Evolutionary conservation across 176 grass and related monocot genomes (phyloP), one percentile per base, ranked within the genome.

Genomic region (Echinochloa phyllopogon): DNA sequence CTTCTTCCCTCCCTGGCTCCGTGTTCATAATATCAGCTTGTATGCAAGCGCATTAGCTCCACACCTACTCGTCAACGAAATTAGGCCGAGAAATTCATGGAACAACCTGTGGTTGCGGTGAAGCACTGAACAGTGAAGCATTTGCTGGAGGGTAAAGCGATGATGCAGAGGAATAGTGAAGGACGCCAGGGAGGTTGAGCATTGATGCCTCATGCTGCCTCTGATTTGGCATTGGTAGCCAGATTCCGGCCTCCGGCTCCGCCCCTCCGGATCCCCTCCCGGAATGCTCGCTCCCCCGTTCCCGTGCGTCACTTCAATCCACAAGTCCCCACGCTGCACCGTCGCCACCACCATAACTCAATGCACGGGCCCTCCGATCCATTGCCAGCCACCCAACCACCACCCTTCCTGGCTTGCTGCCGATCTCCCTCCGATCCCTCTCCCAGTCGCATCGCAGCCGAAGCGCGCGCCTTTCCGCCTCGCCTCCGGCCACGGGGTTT

Each of bases 291-390:
- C 13, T 52, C 50, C 55, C 14, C 63, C 36, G 63, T 23, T 83
- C 64, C 80, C 86, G 86, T 77, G 42, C 6, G 75, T 55, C 41
- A 40, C 65, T 75, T 75, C 48, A 75, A 75, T 33, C 25, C 8
- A 27, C 69, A 4, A 49, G 43, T 18, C 64, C 58, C 42, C 33
- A 33, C 43, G n/a, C 8, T 33, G 51, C 79, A 67, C 62, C 78
- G 39, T 61, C 78, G 64, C 82, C 77, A 36, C 82, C 82, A 4
- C 83, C 56, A 65, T 72, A 51, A 86, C 88, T 77, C 79, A 3
- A 27, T 29, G 65, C 88, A 90, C 88, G 88, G 72, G 48, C 44
- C 51, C 77, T 47, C 39, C 65, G 57, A 78, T 72, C 72, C 82
- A 65, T 61, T 74, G 16, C 40, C 76, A 73, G 21, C 85, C 70